phyloP scores from a whole-genome alignment of 2,329 filamentous ascomycete species.

The Pseudopyricularia cyperi region DNA sequence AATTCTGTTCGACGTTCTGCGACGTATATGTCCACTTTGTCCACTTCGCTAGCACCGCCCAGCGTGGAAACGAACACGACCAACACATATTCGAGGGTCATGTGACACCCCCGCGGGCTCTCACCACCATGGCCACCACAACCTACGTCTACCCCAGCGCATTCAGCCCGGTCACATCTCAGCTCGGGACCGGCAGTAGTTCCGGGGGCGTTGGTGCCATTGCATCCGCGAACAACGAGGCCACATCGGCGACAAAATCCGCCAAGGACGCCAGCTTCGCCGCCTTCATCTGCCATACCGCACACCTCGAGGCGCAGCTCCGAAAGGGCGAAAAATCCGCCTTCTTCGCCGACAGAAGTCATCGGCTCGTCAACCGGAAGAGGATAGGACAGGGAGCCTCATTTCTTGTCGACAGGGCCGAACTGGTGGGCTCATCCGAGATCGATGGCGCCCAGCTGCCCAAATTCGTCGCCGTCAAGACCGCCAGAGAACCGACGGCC shows the following conservation, averaged over 20 bases:
- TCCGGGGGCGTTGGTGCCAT: background rate
- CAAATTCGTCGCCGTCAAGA: conserved; percentile 6
- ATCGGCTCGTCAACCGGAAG: conserved; percentile 1
- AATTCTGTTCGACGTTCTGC: too few relatives aligned
- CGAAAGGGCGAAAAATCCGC: conserved; percentile 3
- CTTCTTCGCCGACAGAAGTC: conserved; percentile 2
- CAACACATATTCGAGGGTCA: background rate
- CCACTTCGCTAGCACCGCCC: background rate
- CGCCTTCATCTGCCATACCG: conserved; percentile 6
- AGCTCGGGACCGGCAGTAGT: background rate
- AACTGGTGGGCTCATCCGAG: background rate
- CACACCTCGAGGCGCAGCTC: conserved; percentile 6
- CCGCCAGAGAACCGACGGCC: conserved; percentile 1
- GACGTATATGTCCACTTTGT: background rate
- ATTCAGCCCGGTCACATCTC: conserved; percentile 2
- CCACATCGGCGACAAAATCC: background rate
- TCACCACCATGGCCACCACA: background rate
- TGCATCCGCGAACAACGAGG: background rate
- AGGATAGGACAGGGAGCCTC: conserved; percentile 6
- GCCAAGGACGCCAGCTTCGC: conserved; percentile 3
- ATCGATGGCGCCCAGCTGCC: background rate
- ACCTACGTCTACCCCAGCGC: background rate
- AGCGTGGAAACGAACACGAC: too few relatives aligned
- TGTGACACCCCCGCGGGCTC: background rate
- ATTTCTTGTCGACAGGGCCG: conserved; percentile 7